Percentiles rank a stretch among this genome's conserved stretches.
Evolutionary conservation across 2,329 filamentous ascomycete genomes (phyloP).

Genomic region (Penicillium frequentans): DNA sequence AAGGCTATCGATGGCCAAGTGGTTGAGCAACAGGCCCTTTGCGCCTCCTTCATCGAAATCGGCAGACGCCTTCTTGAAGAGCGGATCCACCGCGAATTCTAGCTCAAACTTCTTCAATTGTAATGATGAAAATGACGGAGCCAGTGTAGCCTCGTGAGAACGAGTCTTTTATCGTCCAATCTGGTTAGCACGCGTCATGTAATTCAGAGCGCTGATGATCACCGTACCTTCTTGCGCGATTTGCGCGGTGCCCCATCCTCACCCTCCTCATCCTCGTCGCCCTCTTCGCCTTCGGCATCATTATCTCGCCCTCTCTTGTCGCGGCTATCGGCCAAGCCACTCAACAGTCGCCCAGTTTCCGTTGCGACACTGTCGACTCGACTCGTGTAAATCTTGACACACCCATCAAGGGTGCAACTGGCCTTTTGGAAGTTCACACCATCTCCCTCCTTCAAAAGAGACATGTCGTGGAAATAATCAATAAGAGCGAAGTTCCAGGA

Average conservation of each 20-base stretch:
- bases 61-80: slow-evolving; percentile 99
- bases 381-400: slow-evolving; percentile 99
- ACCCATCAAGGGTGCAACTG: slow-evolving; percentile 94
- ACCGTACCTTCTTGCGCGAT: slow-evolving; percentile 68
- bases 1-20: slow-evolving; percentile 89
- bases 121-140: slow-evolving; percentile 80
- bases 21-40: slow-evolving; percentile 90
- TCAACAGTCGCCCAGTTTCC: slow-evolving; percentile 91
- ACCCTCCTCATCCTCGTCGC: slow-evolving; percentile 63
- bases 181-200: background rate
- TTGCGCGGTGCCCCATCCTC: slow-evolving; percentile 51
- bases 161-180: slow-evolving; percentile 51
- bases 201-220: too few relatives aligned
- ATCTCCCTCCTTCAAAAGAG: slow-evolving; percentile 89
- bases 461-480: slow-evolving; percentile 99
- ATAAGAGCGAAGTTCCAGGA: slow-evolving; percentile 99
- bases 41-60: slow-evolving; percentile 98
- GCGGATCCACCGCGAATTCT: slow-evolving; percentile 91
- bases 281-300: slow-evolving; percentile 62
- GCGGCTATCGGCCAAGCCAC: slow-evolving; percentile 76
- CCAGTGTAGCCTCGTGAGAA: slow-evolving; percentile 90
- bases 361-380: slow-evolving; percentile 97
- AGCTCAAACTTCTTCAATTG: slow-evolving; percentile 97
- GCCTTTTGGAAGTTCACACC: slow-evolving; percentile 98
- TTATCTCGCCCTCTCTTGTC: slow-evolving; percentile 68